Evolutionary conservation across 2,329 filamentous ascomycete species (phyloP).

Genomic region (Epichloe sibirici): DNA sequence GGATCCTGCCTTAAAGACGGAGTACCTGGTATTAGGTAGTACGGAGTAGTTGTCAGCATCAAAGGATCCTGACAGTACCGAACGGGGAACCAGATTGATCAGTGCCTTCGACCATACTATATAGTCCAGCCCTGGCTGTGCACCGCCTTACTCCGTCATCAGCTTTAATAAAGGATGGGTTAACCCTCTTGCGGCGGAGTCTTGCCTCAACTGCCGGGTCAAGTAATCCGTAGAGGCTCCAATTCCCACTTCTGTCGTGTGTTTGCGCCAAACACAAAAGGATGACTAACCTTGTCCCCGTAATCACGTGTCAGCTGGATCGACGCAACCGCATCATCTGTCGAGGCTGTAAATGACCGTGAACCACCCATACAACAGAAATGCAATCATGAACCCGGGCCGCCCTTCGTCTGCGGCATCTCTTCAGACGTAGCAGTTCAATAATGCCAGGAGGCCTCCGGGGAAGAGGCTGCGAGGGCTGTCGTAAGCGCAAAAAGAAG

Average conservation of each 20-base stretch:
- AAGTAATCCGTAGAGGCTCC: no score
- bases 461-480: slow-evolving; percentile 3
- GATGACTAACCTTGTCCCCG: not conserved
- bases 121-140: not conserved
- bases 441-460: slow-evolving; percentile 1
- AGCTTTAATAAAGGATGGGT: no score
- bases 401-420: not conserved
- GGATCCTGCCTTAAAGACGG: no score
- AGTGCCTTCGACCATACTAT: not conserved
- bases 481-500: slow-evolving; percentile 7
- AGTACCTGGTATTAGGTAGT: no score
- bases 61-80: not conserved
- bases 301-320: slow-evolving; percentile 1
- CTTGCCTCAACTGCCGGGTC: no score
- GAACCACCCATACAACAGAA: not conserved
- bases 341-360: not conserved
- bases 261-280: not conserved
- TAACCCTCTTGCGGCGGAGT: no score
- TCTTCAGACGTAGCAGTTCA: not conserved
- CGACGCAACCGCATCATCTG: not conserved
- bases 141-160: not conserved
- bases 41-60: not conserved
- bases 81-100: no score
- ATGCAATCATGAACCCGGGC: not conserved
- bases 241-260: no score